Evolutionary conservation across 352 stramenopile genomes (phyloP), one percentile per base, ranked within the genome.

Genomic region (Elongisporangium anandrum): DNA sequence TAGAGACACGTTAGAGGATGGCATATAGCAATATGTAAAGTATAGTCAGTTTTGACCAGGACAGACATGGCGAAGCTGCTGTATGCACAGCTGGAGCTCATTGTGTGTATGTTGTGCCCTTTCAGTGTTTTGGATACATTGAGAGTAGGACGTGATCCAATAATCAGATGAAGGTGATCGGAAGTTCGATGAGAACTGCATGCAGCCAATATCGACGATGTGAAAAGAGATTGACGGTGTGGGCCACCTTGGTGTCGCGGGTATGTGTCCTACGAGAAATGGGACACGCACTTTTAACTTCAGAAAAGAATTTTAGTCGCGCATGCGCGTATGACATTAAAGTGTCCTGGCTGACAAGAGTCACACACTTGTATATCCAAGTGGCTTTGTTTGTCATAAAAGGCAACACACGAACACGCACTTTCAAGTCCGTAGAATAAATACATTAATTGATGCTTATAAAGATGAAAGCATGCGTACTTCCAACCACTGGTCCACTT

Each of bases 1-100:
- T 66, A 59, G 63, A 70, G 57, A 64, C 45, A 56, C 20, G 47
- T 22, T 62, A 66, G 64, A 45, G 34, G 13, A 45, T 45, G 34
- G 34, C 34, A 45, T 17, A 45, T 45, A 45, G 10, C 34, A 12
- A 45, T 52, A 52, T 52, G 48, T 52, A 52, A 45, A 45, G 10
- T 45, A 45, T 45, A 45, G 34, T 45, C 34, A 45, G n/a, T 12
- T 45, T 45, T 45, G 34, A 45, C 34, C 12, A 45, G 34, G 34
- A 45, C 34, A 45, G 34, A 45, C 34, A 45, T 45, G 34, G 34
- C 34, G 34, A 45, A 17, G 34, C 13, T 45, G 34, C 34, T 45
- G 34, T 17, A 45, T 45, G 16, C 34, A 15, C 34, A 45, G 34
- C 34, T 45, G 34, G 34, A 4, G 34, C 13, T 16, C 0, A 45